Base-by-base conservation (phyloP, 805 yeast genomes). In the Yarrowia sp. region DNA sequence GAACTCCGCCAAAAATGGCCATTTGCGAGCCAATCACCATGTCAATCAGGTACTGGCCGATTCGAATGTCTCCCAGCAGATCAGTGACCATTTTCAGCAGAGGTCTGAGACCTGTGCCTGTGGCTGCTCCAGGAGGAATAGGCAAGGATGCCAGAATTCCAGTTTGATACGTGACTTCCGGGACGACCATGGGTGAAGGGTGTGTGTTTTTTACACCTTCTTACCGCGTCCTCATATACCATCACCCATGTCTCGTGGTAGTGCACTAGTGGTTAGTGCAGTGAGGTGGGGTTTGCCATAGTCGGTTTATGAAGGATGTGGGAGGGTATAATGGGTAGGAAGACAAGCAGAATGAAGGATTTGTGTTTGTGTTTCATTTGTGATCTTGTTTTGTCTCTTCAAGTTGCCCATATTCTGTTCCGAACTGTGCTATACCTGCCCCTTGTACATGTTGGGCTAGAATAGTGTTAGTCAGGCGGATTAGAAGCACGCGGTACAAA, bases 1-100 rank as follows among this genome's bases (percentile, higher is more conserved):
- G 91, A 73, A 88, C 89, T 5, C 85, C 85, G 8, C 93, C 93
- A 78, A 88, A 88, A 12, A 76, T 43, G 8, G 65, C 65, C 65
- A 43, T 59, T 59, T 59, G 65, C n/a, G 65, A 43, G 3, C 65
- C 50, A 16, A 59, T 59, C 12, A 59, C 65, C 65, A 59, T 59
- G 12, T 59, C 65, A 14, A 59, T 59, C 2, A 59, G n/a, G 7
- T 19, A 42, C 42, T 59, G 65, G 16, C 65, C 52, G 11, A 59
- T 45, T 32, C 42, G 65, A 12, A 59, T 16, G 32, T 59, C 14
- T 14, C 65, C 65, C 14, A 45, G 42, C 8, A 43, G 14, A 2
- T 40, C 41, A 1, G 43, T 43, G 32, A 59, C 65, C 65, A 59
- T 42, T 14, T 26, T 42, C 14, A 59, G 42, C 16, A 59, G 52